Percentiles rank a stretch among this genome's conserved stretches.
Conservation (phyloP, 2,329 filamentous ascomycete genomes). For the Aspergillus unguis region DNA sequence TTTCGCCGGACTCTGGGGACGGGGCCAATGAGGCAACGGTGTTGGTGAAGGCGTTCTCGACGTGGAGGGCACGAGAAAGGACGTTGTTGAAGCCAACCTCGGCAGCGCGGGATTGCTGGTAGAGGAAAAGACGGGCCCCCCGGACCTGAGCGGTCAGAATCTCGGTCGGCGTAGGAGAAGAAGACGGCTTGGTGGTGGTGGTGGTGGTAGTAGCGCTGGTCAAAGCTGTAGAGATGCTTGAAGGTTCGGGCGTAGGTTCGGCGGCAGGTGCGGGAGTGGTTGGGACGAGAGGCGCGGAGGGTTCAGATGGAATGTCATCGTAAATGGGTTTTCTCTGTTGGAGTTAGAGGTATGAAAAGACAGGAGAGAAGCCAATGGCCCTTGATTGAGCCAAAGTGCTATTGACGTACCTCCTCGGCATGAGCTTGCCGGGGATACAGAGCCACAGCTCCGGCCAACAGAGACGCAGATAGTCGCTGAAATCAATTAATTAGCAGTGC, state of each 20-base stretch:
- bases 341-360: neutral
- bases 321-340: conserved; percentile 44
- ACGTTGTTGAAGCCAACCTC: conserved; percentile 81
- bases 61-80: conserved; percentile 74
- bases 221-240: conserved; percentile 19
- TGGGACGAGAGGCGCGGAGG: conserved; percentile 16
- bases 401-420: conserved; percentile 40
- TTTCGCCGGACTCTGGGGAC: conserved; percentile 78
- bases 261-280: conserved; percentile 18
- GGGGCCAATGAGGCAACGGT: conserved; percentile 88
- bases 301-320: conserved; percentile 37
- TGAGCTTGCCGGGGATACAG: conserved; percentile 41
- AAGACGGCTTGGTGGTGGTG: conserved; percentile 55
- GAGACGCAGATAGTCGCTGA: conserved; percentile 35
- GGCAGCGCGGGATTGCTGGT: conserved; percentile 67
- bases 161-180: conserved; percentile 76
- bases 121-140: conserved; percentile 73
- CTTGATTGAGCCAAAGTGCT: neutral
- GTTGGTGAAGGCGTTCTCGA: conserved; percentile 85
- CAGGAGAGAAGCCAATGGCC: neutral
- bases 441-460: conserved; percentile 40
- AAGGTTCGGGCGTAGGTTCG: conserved; percentile 13
- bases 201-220: conserved; percentile 58
- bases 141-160: conserved; percentile 81
- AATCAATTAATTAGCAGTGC: conserved; percentile 31